Base-by-base conservation (phyloP, 768 basidiomycete species). In the Panellus pusillus region DNA sequence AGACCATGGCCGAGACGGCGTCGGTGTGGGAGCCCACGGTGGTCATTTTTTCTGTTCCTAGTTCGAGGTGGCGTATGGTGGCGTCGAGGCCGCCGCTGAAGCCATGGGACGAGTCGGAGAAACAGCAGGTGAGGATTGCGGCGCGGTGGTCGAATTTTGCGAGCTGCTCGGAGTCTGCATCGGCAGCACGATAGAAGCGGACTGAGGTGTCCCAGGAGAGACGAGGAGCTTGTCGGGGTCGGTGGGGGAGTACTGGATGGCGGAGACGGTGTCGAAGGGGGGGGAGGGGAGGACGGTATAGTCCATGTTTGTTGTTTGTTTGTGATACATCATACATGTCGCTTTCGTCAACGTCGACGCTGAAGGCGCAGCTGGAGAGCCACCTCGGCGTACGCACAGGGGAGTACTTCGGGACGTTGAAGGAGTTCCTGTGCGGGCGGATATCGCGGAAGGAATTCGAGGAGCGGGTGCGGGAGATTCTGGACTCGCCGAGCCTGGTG, bases 61-160 rank as follows among this genome's bases (percentile, higher is more conserved):
- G 74, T 57, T 97, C 89, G 52, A 96, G 75, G 63, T 89, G 83
- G 69, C 91, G 72, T 2, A 97, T 83, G 18, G 86, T 81, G 9
- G 89, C 87, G 61, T 94, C 93, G 18, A 97, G 73, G 0, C 94
- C 93, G 4, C 93, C 96, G 52, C 89, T 93, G 65, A 84, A 98
- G 0, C 79, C 93, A 52, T 82, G 80, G 7, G 71, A 72, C 1
- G 74, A 78, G 54, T 90, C 86, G 1, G 76, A 78, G 68, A 93
- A 98, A 49, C 83, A 76, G 58, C 88, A 88, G 2, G 88, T 81
- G n/a, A 98, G 77, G 9, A 98, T 87, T 0, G 94, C 90, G 5
- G 93, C 93, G 17, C 91, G 83, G 55, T 96, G 90, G 41, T 93
- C 88, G 62, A 91, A 92, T 60, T 91, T 92, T n/a, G 83, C 79